These are phyloP conservation scores for Kurtzmaniella quercitrusa DNA, from an alignment of 1,139 yeast species.

Conservation along the genomic window DNA sequence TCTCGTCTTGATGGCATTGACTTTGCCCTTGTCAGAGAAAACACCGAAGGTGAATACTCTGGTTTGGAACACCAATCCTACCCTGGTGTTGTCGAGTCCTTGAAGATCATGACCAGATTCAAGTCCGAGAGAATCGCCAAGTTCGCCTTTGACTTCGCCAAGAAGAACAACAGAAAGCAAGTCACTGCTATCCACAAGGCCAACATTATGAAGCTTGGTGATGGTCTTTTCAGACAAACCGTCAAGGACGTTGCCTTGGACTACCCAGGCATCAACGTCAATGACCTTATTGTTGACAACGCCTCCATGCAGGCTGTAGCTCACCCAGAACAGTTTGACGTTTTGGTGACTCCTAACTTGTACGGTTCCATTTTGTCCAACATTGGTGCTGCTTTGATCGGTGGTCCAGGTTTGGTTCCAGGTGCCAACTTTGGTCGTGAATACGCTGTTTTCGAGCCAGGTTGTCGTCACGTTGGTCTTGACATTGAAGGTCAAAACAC, in stretches of 20 bases:
- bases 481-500: constrained; percentile 92
- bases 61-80: constrained; percentile 97
- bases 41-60: constrained; percentile 96
- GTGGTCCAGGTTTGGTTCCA: constrained; percentile 98
- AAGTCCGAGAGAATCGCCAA: constrained; percentile 97
- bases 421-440: constrained; percentile 99
- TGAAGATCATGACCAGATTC: constrained; percentile 90
- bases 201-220: constrained; percentile 97
- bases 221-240: constrained; percentile 94
- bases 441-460: constrained; percentile 97
- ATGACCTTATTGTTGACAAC: constrained; percentile 96
- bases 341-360: constrained; percentile 94
- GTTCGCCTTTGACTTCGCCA: constrained; percentile 94
- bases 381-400: constrained; percentile 97
- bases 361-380: constrained; percentile 96
- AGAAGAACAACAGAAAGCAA: constrained; percentile 83
- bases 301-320: constrained; percentile 99
- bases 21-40: constrained; percentile 93
- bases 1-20: constrained; percentile 86
- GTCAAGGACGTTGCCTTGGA: constrained; percentile 87
- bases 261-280: constrained; percentile 79
- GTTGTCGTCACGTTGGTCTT: constrained; percentile 98
- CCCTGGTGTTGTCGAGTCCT: constrained; percentile 96
- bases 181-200: constrained; percentile 99
- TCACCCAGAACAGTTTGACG: constrained; percentile 96